phyloP scores from a whole-genome alignment of 164 flowering plant genomes.

The Annona squamosa region DNA sequence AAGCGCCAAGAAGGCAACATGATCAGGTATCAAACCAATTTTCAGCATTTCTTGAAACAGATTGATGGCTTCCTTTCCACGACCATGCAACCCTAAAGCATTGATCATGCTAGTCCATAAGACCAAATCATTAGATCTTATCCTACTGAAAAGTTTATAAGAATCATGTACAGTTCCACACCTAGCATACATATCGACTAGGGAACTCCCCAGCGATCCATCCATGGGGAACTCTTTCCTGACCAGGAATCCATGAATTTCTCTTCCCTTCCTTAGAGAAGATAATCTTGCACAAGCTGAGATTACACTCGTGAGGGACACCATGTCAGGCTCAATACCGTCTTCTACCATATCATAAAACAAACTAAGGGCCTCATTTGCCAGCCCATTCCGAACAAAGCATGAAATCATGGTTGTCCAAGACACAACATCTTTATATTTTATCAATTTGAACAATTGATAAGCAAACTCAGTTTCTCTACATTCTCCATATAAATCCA shows the following conservation, averaged over 20 bases:
- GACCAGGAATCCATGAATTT: conserved; percentile 58
- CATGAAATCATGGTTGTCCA: conserved; percentile 79
- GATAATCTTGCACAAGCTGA: conserved; percentile 64
- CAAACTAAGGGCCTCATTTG: conserved; percentile 55
- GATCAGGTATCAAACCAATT: conserved; percentile 53
- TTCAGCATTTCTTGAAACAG: conserved; percentile 44
- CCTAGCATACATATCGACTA: conserved; percentile 73
- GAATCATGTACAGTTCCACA: conserved; percentile 56
- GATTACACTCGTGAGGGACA: conserved; percentile 46
- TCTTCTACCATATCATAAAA: conserved; percentile 37
- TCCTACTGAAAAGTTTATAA: conserved; percentile 31
- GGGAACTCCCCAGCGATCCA: conserved; percentile 45
- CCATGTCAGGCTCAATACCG: conserved; percentile 44
- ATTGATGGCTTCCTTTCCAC: conserved; percentile 49
- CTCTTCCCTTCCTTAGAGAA: conserved; percentile 62
- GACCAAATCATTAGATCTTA: conserved; percentile 26
- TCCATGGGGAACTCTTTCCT: conserved; percentile 43
- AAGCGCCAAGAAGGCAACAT: conserved; percentile 61
- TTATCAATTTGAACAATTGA: conserved; percentile 36
- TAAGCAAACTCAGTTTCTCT: conserved; percentile 45
- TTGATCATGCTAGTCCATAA: conserved; percentile 74
- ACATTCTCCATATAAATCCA: conserved; percentile 65
- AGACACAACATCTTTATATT: conserved; percentile 59
- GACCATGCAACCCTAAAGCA: conserved; percentile 82
- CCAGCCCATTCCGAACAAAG: conserved; percentile 43